Evolutionary conservation across 192 early-diverging fungal genomes (phyloP), one percentile per base, ranked within the genome.

Genomic region (Linnemannia zychae): DNA sequence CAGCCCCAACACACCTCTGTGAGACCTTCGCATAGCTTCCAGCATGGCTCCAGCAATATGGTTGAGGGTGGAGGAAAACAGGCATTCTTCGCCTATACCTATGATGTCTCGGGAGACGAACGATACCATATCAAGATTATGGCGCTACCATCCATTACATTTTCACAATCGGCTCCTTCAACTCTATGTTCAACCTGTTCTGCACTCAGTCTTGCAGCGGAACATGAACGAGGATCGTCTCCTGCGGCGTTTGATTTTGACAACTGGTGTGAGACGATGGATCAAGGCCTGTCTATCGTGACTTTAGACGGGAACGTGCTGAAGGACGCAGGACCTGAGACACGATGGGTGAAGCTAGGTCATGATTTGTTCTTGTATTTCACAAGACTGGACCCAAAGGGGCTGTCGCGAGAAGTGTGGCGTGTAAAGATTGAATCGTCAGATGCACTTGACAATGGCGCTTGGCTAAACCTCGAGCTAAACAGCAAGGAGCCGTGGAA

Each of bases 351-450:
- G 16, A 78, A 75, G 24, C 34, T 79, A 22, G 77, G 77, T 1
- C 20, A 36, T 20, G 70, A 73, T 1, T 37, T 84, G 15, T 84
- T 75, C 53, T 48, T 84, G 13, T 84, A 78, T 22, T 84, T 67
- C 48, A 84, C 77, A 9, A 78, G 67, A 53, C 28, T 84, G 40
- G 82, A 84, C 46, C 7, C 28, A 7, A 84, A 84, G 60, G 82
- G 82, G 3, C 38, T 79, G 36, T n/a, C 70, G 20, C 72, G 73
- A n/a, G 82, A 84, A n/a, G 77, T 84, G 6, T 84, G 82, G 82
- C 47, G 82, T 5, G 67, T 84, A 6, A 40, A 70, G 38, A 33
- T 84, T 16, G 77, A 75, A 11, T 37, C 47, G 16, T 28, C 69
- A 1, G 72, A 70, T 22, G 66, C 66, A 11, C 33, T 47, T 34